phyloP scores from a whole-genome alignment of 2,329 filamentous ascomycete species.

The Ophiocordyceps sinensis region DNA sequence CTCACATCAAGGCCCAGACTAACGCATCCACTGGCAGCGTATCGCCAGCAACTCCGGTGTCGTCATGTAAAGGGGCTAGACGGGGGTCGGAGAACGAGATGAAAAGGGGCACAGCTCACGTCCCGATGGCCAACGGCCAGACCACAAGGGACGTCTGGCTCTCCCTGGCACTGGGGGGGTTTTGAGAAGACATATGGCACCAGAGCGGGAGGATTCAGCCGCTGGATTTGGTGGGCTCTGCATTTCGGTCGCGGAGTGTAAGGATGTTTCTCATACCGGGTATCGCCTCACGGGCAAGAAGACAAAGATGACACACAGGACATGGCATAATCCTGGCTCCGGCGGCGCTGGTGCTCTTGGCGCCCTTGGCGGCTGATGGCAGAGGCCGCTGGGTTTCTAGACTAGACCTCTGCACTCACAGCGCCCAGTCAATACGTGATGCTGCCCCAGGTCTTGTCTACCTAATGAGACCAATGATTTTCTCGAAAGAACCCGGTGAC shows the following conservation, averaged over 20 bases:
- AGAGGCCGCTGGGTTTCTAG: too few relatives aligned
- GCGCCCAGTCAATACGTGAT: too few relatives aligned
- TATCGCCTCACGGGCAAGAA: constrained; percentile 32
- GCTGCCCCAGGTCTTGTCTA: too few relatives aligned
- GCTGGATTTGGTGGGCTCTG: constrained; percentile 33
- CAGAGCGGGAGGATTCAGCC: constrained; percentile 15
- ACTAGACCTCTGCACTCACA: too few relatives aligned
- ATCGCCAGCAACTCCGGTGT: constrained; percentile 99
- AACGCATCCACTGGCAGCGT: constrained; percentile 45
- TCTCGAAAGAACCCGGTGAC: too few relatives aligned
- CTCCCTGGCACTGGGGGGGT: too few relatives aligned
- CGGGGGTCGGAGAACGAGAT: constrained; percentile 3
- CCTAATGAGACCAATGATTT: too few relatives aligned
- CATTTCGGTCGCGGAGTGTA: constrained; percentile 40
- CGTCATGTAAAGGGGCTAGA: constrained; percentile 70
- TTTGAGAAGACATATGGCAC: too few relatives aligned
- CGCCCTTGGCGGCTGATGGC: too few relatives aligned
- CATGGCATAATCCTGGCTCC: too few relatives aligned
- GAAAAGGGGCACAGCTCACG: constrained; percentile 10
- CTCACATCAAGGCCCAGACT: constrained; percentile 9
- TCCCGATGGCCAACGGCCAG: constrained; percentile 11
- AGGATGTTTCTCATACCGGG: constrained; percentile 35
- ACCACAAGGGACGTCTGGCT: neutral
- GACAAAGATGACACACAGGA: constrained; percentile 1
- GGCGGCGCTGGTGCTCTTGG: too few relatives aligned